These are phyloP conservation scores for Theobroma cacao DNA, from an alignment of 345 rosid species.

Conservation along the genomic window DNA sequence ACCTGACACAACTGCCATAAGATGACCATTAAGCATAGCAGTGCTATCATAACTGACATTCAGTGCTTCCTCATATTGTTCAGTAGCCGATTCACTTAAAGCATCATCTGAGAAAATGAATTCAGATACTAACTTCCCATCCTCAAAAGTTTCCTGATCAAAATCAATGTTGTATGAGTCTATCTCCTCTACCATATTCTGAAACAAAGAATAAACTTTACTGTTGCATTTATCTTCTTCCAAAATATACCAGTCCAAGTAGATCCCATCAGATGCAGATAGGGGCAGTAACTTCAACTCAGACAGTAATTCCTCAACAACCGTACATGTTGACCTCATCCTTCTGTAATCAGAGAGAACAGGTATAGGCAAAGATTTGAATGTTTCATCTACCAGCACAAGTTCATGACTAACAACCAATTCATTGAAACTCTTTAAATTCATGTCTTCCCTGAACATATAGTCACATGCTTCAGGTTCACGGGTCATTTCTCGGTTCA, in stretches of 20 bases:
- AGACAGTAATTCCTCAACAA: slow-evolving; percentile 42
- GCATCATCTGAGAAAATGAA: slow-evolving; percentile 53
- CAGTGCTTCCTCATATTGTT: slow-evolving; percentile 40
- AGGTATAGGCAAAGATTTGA: slow-evolving; percentile 78
- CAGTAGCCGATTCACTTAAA: slow-evolving; percentile 26
- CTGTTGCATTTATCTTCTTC: slow-evolving; percentile 48
- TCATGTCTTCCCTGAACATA: slow-evolving; percentile 56
- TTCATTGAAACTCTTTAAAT: slow-evolving; percentile 63
- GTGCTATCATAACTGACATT: slow-evolving; percentile 29
- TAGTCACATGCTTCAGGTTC: slow-evolving; percentile 43
- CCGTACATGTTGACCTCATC: slow-evolving; percentile 38
- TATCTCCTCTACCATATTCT: slow-evolving; percentile 35
- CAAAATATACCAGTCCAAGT: slow-evolving; percentile 81
- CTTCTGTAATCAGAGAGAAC: slow-evolving; percentile 42
- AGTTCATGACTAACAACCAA: slow-evolving; percentile 72
- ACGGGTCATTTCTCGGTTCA: slow-evolving; percentile 30
- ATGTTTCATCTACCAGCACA: slow-evolving; percentile 62
- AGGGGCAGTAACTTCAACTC: slow-evolving; percentile 44
- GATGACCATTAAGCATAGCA: slow-evolving; percentile 24
- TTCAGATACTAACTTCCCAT: slow-evolving; percentile 45
- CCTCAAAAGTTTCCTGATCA: slow-evolving; percentile 36
- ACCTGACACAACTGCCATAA: slow-evolving; percentile 29
- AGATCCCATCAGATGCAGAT: slow-evolving; percentile 74
- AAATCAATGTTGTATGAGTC: slow-evolving; percentile 34
- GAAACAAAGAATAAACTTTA: slow-evolving; percentile 29